phyloP scores from a whole-genome alignment of 2,329 filamentous ascomycete genomes.

The Aspergillus sojae region DNA sequence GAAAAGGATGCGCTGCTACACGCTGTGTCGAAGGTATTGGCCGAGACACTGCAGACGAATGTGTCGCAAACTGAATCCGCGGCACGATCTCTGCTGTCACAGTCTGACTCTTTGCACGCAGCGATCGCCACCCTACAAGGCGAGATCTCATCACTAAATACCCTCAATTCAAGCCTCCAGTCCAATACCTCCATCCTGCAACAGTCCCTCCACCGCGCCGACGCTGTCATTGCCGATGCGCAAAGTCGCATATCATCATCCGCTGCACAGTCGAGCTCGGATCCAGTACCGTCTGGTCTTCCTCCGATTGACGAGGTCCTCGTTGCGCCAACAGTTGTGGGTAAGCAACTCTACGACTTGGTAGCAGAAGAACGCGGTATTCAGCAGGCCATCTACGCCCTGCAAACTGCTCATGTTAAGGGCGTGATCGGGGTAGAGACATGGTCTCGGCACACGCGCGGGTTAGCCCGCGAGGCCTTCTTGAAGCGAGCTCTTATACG shows the following conservation, averaged over 20 bases:
- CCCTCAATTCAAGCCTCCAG: slow-evolving; percentile 70
- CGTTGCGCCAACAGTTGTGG: slow-evolving; percentile 90
- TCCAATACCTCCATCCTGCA: slow-evolving; percentile 79
- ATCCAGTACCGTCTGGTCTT: slow-evolving; percentile 46
- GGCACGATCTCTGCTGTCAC: slow-evolving; percentile 74
- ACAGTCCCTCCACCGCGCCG: slow-evolving; percentile 75
- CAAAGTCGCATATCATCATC: slow-evolving; percentile 54
- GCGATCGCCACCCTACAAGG: slow-evolving; percentile 71
- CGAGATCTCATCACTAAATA: slow-evolving; percentile 72
- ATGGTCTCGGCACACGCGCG: slow-evolving; percentile 51
- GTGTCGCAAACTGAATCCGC: slow-evolving; percentile 73
- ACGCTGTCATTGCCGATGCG: slow-evolving; percentile 74
- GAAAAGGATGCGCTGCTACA: slow-evolving; percentile 86
- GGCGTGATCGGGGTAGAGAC: slow-evolving; percentile 49
- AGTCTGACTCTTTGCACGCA: slow-evolving; percentile 73
- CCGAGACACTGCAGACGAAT: slow-evolving; percentile 68
- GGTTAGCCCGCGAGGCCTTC: slow-evolving; percentile 52
- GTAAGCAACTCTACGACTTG: slow-evolving; percentile 85
- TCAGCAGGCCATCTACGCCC: slow-evolving; percentile 78
- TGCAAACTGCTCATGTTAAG: slow-evolving; percentile 48
- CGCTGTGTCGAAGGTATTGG: slow-evolving; percentile 72
- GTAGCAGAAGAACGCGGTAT: slow-evolving; percentile 87
- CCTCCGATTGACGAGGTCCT: slow-evolving; percentile 87
- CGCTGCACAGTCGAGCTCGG: slow-evolving; percentile 28
- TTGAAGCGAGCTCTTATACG: slow-evolving; percentile 49